Evolutionary conservation across 2,329 filamentous ascomycete genomes (phyloP).

Genomic region (Arthroderma sp.): DNA sequence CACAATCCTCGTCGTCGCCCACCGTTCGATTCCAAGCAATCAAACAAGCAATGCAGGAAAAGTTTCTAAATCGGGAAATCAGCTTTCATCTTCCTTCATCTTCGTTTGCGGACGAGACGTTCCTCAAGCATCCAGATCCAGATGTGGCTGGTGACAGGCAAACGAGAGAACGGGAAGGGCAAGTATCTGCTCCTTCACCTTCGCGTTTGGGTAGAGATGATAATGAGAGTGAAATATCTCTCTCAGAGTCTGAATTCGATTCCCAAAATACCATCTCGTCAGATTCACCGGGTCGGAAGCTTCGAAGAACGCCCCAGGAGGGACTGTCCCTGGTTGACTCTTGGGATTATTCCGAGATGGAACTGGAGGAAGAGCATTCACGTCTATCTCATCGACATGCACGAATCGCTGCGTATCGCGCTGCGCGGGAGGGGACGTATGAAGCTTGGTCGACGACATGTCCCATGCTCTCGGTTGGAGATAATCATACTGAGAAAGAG

Average conservation of each 20-base stretch:
- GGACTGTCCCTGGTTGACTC: no score
- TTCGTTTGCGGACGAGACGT: neutral
- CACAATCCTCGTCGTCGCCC: slow-evolving; percentile 1
- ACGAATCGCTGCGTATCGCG: slow-evolving; percentile 26
- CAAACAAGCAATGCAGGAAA: slow-evolving; percentile 8
- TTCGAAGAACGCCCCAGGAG: no score
- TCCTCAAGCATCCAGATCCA: slow-evolving; percentile 2
- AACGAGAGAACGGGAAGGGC: slow-evolving; percentile 1
- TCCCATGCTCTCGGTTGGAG: slow-evolving; percentile 30
- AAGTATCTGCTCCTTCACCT: neutral
- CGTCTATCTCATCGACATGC: neutral
- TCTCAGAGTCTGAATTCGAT: slow-evolving; percentile 17
- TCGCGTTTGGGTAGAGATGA: neutral
- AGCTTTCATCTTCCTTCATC: slow-evolving; percentile 7
- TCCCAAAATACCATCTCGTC: slow-evolving; percentile 10
- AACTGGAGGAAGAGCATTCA: neutral
- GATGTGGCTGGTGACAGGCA: neutral
- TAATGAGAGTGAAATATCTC: slow-evolving; percentile 12
- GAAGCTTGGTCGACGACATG: slow-evolving; percentile 27
- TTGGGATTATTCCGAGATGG: neutral
- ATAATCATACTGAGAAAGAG: slow-evolving; percentile 31
- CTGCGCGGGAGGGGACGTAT: slow-evolving; percentile 29
- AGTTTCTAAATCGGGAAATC: slow-evolving; percentile 7
- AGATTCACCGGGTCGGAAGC: neutral
- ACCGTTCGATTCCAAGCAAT: slow-evolving; percentile 8